Conservation (phyloP, 768 basidiomycete genomes). For the Suillus fuscotomentosus region DNA sequence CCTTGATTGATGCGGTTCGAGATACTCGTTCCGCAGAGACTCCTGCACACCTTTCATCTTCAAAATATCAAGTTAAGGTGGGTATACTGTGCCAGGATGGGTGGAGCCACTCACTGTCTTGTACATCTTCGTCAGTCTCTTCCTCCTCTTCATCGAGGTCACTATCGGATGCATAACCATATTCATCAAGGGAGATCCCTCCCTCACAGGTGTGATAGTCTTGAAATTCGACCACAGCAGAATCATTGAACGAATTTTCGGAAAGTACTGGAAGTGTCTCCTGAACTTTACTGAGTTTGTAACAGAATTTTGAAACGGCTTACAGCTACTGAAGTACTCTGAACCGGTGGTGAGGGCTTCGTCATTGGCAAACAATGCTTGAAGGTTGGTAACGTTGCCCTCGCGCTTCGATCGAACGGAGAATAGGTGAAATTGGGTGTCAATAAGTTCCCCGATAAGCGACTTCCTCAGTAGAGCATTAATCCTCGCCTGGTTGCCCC, state of each 20-base stretch:
- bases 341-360: conserved; percentile 12
- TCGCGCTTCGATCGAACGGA: conserved; percentile 13
- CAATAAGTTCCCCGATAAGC: conserved; percentile 13
- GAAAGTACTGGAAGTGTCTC: not conserved
- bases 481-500: conserved; percentile 8
- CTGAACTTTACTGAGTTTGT: not conserved
- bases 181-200: conserved; percentile 8
- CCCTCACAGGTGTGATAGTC: not conserved
- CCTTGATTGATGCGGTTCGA: not conserved
- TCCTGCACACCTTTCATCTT: not conserved
- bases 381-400: conserved; percentile 10
- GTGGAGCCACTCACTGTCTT: not conserved
- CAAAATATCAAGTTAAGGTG: not conserved
- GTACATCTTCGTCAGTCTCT: not conserved
- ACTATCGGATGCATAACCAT: conserved; percentile 24
- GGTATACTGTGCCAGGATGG: not conserved
- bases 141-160: conserved; percentile 23
- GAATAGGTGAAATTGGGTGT: conserved; percentile 21
- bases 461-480: conserved; percentile 8
- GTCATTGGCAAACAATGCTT: conserved; percentile 17
- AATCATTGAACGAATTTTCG: not conserved
- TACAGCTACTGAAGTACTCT: conserved; percentile 17
- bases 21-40: not conserved
- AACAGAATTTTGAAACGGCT: not conserved
- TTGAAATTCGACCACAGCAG: conserved; percentile 9